A percentile compares a stretch with the other conserved stretches of the same genome.
These are phyloP conservation scores for Inonotus hispidus DNA, from an alignment of 1,284 basidiomycete species.

Conservation along the genomic window DNA sequence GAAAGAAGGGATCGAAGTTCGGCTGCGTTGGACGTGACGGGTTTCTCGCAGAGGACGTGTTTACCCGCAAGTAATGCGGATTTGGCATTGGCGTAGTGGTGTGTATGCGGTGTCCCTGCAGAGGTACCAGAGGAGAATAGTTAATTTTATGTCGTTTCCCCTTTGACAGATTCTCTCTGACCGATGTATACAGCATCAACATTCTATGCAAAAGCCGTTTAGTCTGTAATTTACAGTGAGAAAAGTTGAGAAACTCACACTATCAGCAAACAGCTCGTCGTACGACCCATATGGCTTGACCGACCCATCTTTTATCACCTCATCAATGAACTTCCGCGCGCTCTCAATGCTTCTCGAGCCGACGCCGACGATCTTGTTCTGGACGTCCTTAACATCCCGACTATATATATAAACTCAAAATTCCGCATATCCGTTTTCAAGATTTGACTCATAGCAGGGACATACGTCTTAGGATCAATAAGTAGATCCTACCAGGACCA, in stretches of 20 bases:
- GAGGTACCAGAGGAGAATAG: no score
- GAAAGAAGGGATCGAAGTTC: slow-evolving; percentile 63
- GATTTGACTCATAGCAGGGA: background rate
- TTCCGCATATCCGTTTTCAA: slow-evolving; percentile 8
- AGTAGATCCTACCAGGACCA: slow-evolving; percentile 37
- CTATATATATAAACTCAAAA: slow-evolving; percentile 30
- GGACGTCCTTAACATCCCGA: slow-evolving; percentile 66
- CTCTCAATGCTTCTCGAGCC: slow-evolving; percentile 71
- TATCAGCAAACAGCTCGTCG: slow-evolving; percentile 69
- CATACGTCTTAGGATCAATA: slow-evolving; percentile 45
- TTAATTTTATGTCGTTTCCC: no score
- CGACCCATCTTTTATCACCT: slow-evolving; percentile 42
- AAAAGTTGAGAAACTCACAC: slow-evolving; percentile 33
- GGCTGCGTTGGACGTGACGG: slow-evolving; percentile 59
- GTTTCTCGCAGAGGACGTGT: slow-evolving; percentile 85
- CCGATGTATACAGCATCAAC: slow-evolving; percentile 82
- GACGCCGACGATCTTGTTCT: slow-evolving; percentile 74
- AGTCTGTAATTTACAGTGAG: background rate
- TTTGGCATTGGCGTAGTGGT: slow-evolving; percentile 76
- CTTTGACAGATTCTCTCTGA: no score
- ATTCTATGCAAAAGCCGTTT: slow-evolving; percentile 37
- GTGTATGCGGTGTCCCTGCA: slow-evolving; percentile 79
- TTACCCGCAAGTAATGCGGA: slow-evolving; percentile 78
- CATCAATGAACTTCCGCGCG: slow-evolving; percentile 68
- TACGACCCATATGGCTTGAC: slow-evolving; percentile 77